Evolutionary conservation across 257 asterid species (phyloP).

Genomic region (Solanum etuberosum): DNA sequence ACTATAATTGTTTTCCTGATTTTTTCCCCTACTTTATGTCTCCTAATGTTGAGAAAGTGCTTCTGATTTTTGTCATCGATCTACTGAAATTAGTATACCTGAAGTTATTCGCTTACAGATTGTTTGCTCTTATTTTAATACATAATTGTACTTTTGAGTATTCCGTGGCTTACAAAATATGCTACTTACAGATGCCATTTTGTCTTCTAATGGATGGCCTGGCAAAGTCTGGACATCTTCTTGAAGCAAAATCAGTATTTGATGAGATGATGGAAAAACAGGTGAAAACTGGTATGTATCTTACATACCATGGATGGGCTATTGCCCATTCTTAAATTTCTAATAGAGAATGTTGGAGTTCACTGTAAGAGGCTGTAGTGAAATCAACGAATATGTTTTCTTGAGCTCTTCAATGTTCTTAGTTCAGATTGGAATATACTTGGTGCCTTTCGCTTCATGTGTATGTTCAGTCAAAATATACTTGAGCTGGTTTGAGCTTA

Average conservation of each 20-base stretch:
- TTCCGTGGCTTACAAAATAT: slow-evolving; percentile 7
- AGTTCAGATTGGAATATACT: not conserved
- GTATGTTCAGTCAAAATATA: not conserved
- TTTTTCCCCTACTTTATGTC: not conserved
- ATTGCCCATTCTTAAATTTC: not conserved
- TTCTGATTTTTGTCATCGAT: not conserved
- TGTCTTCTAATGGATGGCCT: slow-evolving; percentile 95
- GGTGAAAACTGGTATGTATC: slow-evolving; percentile 62
- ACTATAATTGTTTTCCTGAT: not conserved
- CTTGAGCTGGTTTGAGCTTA: not conserved
- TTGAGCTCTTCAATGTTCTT: not conserved
- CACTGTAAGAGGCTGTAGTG: not conserved
- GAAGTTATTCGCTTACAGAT: not conserved
- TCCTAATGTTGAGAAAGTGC: not conserved
- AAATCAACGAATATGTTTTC: not conserved
- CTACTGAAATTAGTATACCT: not conserved
- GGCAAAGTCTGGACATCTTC: slow-evolving; percentile 62
- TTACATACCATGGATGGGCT: not conserved
- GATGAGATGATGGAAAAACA: slow-evolving; percentile 70
- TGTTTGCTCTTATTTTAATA: not conserved
- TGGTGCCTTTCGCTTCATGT: not conserved
- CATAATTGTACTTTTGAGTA: not conserved
- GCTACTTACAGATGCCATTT: slow-evolving; percentile 70
- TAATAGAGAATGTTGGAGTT: not conserved
- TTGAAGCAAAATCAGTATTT: slow-evolving; percentile 73